These are phyloP conservation scores for Pseudonitzschia multiseries DNA, from an alignment of 108 stramenopile genomes.

Conservation along the genomic window DNA sequence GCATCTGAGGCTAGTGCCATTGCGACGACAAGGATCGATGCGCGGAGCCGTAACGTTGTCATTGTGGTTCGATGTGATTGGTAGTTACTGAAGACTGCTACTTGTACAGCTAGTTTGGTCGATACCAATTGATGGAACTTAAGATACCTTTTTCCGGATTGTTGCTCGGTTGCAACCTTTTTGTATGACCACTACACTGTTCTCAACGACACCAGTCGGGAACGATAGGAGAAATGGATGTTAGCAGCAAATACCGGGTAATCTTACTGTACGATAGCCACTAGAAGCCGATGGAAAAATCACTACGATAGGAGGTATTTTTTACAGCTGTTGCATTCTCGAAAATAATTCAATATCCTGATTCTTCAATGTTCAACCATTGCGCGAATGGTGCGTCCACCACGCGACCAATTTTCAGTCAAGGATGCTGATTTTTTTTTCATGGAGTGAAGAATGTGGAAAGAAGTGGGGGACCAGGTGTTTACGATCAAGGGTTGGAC, in stretches of 20 bases:
- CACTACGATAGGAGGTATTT: not conserved
- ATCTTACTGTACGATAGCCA: not conserved
- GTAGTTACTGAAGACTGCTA: not conserved
- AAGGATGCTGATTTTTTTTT: not conserved
- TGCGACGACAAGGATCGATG: slow-evolving; percentile 10
- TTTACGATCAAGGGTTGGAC: too few relatives aligned
- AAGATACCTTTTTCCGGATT: not conserved
- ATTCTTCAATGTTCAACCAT: not conserved
- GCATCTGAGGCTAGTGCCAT: slow-evolving; percentile 14
- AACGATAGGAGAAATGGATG: too few relatives aligned
- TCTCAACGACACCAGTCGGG: too few relatives aligned
- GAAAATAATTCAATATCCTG: not conserved
- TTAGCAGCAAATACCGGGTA: too few relatives aligned
- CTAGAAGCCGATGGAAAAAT: not conserved
- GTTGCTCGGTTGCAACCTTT: not conserved
- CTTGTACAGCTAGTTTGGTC: not conserved
- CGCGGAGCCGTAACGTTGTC: not conserved
- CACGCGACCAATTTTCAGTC: not conserved
- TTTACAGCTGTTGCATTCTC: not conserved
- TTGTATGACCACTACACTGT: not conserved
- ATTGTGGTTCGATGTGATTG: not conserved
- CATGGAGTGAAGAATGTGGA: not conserved
- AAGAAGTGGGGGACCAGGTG: not conserved
- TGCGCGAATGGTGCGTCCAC: not conserved
- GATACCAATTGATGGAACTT: not conserved